Percentiles rank a stretch among this genome's conserved stretches.
Evolutionary conservation across 2,329 filamentous ascomycete species (phyloP).

Genomic region (Xylaria sp.): DNA sequence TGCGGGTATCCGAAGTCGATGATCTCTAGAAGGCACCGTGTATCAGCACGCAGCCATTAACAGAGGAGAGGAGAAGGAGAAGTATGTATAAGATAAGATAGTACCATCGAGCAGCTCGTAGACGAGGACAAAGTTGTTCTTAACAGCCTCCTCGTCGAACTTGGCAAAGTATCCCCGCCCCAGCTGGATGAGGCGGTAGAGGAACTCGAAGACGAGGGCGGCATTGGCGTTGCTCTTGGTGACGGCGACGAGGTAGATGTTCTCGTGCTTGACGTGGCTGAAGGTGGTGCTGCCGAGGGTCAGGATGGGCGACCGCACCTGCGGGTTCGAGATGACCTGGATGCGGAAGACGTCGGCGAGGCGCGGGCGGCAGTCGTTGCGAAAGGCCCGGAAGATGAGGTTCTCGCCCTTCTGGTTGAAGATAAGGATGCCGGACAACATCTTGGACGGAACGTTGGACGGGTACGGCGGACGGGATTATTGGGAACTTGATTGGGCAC

Average conservation of each 20-base stretch:
- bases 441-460: slow-evolving; percentile 60
- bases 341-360: slow-evolving; percentile 99
- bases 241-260: slow-evolving; percentile 96
- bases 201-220: slow-evolving; percentile 96
- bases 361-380: slow-evolving; percentile 96
- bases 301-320: slow-evolving; percentile 96
- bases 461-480: slow-evolving; percentile 18
- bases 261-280: slow-evolving; percentile 99
- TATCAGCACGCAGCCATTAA: slow-evolving; percentile 13
- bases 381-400: slow-evolving; percentile 98
- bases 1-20: slow-evolving; percentile 99
- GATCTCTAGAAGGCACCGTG: slow-evolving; percentile 73
- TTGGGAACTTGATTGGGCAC: slow-evolving; percentile 8
- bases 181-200: slow-evolving; percentile 89
- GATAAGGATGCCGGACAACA: slow-evolving; percentile 96
- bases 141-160: slow-evolving; percentile 98
- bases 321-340: slow-evolving; percentile 97
- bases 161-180: slow-evolving; percentile 98
- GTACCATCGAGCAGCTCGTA: slow-evolving; percentile 95
- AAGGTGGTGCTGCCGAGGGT: slow-evolving; percentile 98
- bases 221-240: slow-evolving; percentile 99
- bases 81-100: neutral
- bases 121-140: slow-evolving; percentile 99
- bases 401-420: slow-evolving; percentile 99
- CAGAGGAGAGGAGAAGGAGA: neutral